Base-by-base conservation (phyloP, 768 basidiomycete species). In the Agaricus bisporus region DNA sequence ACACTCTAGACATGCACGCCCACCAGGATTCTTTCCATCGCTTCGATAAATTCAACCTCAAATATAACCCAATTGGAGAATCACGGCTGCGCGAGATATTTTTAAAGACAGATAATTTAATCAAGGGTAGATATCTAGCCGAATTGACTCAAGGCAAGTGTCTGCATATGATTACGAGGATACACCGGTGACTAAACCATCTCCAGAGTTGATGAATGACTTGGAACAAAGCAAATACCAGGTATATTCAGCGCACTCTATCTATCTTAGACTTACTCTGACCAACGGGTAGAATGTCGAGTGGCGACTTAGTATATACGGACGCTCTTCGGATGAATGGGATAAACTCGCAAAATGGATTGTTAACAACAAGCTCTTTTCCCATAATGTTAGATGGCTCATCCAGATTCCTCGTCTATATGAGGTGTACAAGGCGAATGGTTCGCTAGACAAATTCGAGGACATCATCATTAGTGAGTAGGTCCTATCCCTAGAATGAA, bases 1-100 rank as follows among this genome's bases (percentile, higher is more conserved):
- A 99, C 65, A 99, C 97, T 3, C 80, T 99, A 38, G 97, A 99
- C 64, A 99, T 99, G 97, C 97, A 98, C 58, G 97, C 95, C 0
- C 95, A 99, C 67, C 88, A 91, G 58, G 95, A 97, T 63, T 91
- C 94, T 1, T 98, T 99, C 77, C 95, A 99, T 67, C 88, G 97
- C 12, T 98, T 97, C 64, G 97, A 97, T 73, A 93, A 95, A 65
- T 98, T 98, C 73, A 98, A 98, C 61, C 73, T 97, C 41, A 93
- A 98, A 69, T 98, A 98, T 67, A 97, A 97, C 61, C 95, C 94
- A 0, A 92, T 94, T 56, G 97, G 97, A 54, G 95, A 98, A 70
- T 94, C 91, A 4, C 76, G 97, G 29, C 70, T 99, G 57, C 77
- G 97, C 43, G 97, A 99, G 70, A 98, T 99, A 59, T 99, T 99